phyloP scores from a whole-genome alignment of 2,329 filamentous ascomycete genomes.

The Paracoccidioides brasiliensis region DNA sequence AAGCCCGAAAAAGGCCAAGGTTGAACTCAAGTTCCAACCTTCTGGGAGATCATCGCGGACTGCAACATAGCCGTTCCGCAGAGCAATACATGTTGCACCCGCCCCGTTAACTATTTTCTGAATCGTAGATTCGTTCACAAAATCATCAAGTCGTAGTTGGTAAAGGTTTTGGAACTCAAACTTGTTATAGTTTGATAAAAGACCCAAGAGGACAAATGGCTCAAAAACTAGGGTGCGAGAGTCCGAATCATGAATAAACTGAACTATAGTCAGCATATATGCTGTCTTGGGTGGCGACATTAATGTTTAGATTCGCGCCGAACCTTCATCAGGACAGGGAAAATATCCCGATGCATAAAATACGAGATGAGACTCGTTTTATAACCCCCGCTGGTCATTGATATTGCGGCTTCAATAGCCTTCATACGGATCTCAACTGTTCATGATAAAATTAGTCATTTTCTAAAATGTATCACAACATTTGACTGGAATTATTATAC shows the following conservation, averaged over 20 bases:
- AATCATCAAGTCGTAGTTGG: slow-evolving; percentile 79
- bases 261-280: slow-evolving; percentile 1
- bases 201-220: slow-evolving; percentile 69
- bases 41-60: slow-evolving; percentile 84
- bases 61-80: slow-evolving; percentile 66
- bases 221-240: slow-evolving; percentile 50
- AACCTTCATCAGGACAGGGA: slow-evolving; percentile 90
- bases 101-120: slow-evolving; percentile 66
- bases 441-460: slow-evolving; percentile 2
- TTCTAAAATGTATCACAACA: neutral
- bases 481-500: slow-evolving; percentile 36
- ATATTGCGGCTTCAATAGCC: slow-evolving; percentile 67
- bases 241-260: slow-evolving; percentile 74
- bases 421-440: slow-evolving; percentile 62
- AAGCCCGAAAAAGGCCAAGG: slow-evolving; percentile 72
- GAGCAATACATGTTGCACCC: slow-evolving; percentile 53
- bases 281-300: neutral
- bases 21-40: slow-evolving; percentile 71
- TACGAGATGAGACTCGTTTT: slow-evolving; percentile 90
- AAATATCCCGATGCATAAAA: slow-evolving; percentile 86
- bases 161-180: slow-evolving; percentile 98
- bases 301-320: slow-evolving; percentile 9
- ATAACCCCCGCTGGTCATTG: slow-evolving; percentile 84
- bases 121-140: slow-evolving; percentile 83
- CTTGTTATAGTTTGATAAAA: slow-evolving; percentile 96